Conservation (phyloP, 1,139 yeast species). For the Candida tetrigidarum region DNA sequence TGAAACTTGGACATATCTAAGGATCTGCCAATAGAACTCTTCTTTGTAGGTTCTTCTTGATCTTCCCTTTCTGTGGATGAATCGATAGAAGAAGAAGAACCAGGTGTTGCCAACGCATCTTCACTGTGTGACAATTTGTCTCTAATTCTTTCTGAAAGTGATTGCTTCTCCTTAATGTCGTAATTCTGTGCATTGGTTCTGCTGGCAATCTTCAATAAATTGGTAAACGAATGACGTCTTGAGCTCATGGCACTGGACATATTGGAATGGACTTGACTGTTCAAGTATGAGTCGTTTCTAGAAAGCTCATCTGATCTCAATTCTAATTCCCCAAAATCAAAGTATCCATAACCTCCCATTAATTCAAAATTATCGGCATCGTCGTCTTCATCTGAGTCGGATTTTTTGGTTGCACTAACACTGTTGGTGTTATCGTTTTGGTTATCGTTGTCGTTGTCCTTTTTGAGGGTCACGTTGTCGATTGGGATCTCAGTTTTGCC, state of each 20-base stretch:
- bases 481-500: slow-evolving; percentile 25
- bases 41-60: slow-evolving; percentile 9
- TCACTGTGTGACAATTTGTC: slow-evolving; percentile 34
- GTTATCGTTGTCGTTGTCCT: not conserved
- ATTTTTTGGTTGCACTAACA: not conserved
- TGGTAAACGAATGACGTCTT: slow-evolving; percentile 36
- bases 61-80: slow-evolving; percentile 2
- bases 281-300: slow-evolving; percentile 33
- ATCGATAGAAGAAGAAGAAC: not conserved
- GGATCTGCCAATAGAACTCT: slow-evolving; percentile 27
- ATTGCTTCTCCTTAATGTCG: slow-evolving; percentile 33
- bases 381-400: slow-evolving; percentile 11
- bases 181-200: slow-evolving; percentile 10
- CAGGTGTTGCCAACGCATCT: slow-evolving; percentile 17
- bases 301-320: slow-evolving; percentile 34
- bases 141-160: slow-evolving; percentile 40
- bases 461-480: slow-evolving; percentile 18
- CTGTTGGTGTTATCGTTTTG: not conserved
- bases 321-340: slow-evolving; percentile 66
- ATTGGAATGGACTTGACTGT: slow-evolving; percentile 30
- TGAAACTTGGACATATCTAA: slow-evolving; percentile 21
- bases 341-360: slow-evolving; percentile 76
- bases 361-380: slow-evolving; percentile 35
- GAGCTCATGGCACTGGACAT: slow-evolving; percentile 25
- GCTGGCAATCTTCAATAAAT: slow-evolving; percentile 24